Base-by-base conservation (phyloP, 2,329 filamentous ascomycete species). In the Colletotrichum godetiae region DNA sequence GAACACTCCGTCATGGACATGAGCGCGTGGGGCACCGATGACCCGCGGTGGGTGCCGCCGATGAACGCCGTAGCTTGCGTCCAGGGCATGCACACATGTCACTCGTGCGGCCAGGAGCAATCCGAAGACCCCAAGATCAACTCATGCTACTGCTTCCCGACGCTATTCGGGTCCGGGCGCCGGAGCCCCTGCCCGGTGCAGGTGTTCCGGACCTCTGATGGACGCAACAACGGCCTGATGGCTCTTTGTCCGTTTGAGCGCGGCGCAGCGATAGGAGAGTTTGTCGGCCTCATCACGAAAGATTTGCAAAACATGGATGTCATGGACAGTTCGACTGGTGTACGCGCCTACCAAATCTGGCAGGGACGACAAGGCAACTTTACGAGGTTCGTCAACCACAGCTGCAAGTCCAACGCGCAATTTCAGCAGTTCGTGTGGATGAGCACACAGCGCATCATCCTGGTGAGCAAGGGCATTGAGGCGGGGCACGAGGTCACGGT, bases 331-430 rank as follows among this genome's bases (percentile, higher is more conserved):
- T 84, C 83, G 0, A 82, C 84, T 0, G 76, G 77, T 4, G 76
- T 74, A 4, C 75, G 70, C 33, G 76, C 75, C 1, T 91, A 90
- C 76, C 89, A 91, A 77, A 90, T 91, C 67, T 91, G 85, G 83
- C 89, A 91, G 77, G 88, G 88, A 0, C 79, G 80, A 67, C 84
- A 86, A 78, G 87, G 89, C 4, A 91, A 91, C 76, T 89, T 88
- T 75, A 90, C 88, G 2, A 82, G 88, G 0, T 91, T 91, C 76
- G 86, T 90, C 53, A 91, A 90, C 77, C 88, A 91, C 76, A 90
- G 87, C 57, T 91, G 88, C 78, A 85, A 86, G 19, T 86, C 88
- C 2, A 91, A 91, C 74, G 85, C 86, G 65, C 88, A 90, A 76
- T 90, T 88, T 58, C 85, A 90, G 75, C 83, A 84, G 11, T 90